Percentiles rank a stretch among this genome's conserved stretches.
These are phyloP conservation scores for Albugo candida DNA, from an alignment of 352 stramenopile species.

Conservation along the genomic window DNA sequence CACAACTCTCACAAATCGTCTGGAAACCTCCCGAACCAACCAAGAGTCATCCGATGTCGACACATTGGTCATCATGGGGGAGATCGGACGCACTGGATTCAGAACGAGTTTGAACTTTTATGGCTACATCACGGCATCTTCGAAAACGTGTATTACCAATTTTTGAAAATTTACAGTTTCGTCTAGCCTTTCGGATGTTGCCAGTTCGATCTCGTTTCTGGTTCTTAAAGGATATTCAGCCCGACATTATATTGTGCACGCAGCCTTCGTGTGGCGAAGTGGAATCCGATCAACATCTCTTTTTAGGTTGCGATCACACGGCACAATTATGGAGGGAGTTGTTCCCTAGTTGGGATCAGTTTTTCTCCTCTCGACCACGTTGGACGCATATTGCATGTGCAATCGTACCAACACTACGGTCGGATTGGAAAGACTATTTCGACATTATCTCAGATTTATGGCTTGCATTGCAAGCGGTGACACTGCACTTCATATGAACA, in stretches of 20 bases:
- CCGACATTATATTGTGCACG: not conserved
- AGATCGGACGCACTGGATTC: too few species aligned
- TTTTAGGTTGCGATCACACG: conserved; percentile 3
- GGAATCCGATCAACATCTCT: conserved; percentile 5
- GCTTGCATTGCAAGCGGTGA: conserved; percentile 2
- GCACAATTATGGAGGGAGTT: not conserved
- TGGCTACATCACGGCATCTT: too few species aligned
- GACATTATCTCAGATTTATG: conserved; percentile 1
- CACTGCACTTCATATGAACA: conserved; percentile 3
- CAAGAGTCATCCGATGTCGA: too few species aligned
- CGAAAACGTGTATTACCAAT: conserved; percentile 1
- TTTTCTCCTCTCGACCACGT: not conserved
- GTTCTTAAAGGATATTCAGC: conserved; percentile 1
- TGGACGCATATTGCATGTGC: conserved; percentile 1
- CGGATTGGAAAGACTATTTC: not conserved
- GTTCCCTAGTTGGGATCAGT: too few species aligned
- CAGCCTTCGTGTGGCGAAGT: conserved; percentile 1
- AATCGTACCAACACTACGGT: not conserved
- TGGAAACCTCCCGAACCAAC: too few species aligned
- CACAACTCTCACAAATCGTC: too few species aligned
- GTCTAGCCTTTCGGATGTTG: conserved; percentile 3
- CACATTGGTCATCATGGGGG: too few species aligned
- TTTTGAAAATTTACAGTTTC: conserved; percentile 5
- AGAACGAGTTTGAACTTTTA: too few species aligned
- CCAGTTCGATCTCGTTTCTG: conserved; percentile 4